Base-by-base conservation (phyloP, 148 eudicot genomes). In the Spergularia marina region DNA sequence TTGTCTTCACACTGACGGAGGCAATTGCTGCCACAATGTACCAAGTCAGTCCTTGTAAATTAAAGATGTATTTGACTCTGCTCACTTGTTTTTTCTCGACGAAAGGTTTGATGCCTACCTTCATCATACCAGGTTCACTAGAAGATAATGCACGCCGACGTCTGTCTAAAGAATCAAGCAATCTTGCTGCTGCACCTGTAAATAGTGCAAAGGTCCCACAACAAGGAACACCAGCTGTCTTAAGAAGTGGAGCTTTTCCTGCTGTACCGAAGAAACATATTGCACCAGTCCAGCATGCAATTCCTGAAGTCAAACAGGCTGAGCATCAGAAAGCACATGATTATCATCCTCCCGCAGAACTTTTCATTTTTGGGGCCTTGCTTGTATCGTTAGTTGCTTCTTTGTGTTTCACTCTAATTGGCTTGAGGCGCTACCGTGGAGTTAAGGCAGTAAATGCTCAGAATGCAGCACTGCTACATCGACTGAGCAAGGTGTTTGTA, bases 401-500 rank as follows among this genome's bases (percentile, higher is more conserved):
- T 44, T 55, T 78, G 15, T 59, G 71, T 67, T 52, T 69, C n/a
- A 61, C 54, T 51, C 8, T 85, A 40, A 16, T 83, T 15, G 53
- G 34, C 25, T 10, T 83, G n/a, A 74, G 64, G 17, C 78, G 72
- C 10, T 60, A 76, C 36, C 63, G 61, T 23, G 68, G 74, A 25
- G 64, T 51, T 30, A 82, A 80, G 71, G 66, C 39, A n/a, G 59
- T 21, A 13, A 71, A 63, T 53, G 78, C 78, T 30, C 74, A 81
- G 39, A 79, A 85, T 57, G 77, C 85, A 54, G 68, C 79, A n/a
- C 74, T 83, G 34, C 82, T 83, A 55, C 88, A 85, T 47, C 78
- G 85, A 7, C 61, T 85, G 30, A 85, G 88, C 74, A 85, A 85
- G 59, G 88, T 76, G 52, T 85, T 85, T 65, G 88, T 85, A 64